A percentile compares a stretch with the other conserved stretches of the same genome.
phyloP scores from a whole-genome alignment of 2,329 filamentous ascomycete species.

The Cyclaneusma minus region DNA sequence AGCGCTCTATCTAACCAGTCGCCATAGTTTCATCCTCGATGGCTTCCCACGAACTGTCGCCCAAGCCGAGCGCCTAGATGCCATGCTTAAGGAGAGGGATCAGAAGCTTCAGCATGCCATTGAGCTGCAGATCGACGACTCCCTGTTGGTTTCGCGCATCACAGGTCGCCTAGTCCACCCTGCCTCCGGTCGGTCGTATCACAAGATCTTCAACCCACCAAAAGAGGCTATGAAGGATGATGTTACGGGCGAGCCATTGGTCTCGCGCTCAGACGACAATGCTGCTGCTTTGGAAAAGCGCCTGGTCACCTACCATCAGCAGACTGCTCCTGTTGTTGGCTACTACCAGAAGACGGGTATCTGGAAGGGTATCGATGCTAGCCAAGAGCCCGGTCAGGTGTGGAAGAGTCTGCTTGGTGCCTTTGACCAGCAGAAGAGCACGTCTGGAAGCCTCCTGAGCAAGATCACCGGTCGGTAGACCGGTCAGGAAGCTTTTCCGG shows the following conservation, averaged over 20 bases:
- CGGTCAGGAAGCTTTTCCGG: constrained; percentile 12
- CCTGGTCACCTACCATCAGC: constrained; percentile 79
- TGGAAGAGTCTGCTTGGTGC: constrained; percentile 86
- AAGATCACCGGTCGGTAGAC: constrained; percentile 13
- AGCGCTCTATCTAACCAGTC: constrained; percentile 5
- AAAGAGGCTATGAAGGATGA: constrained; percentile 92
- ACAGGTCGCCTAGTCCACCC: constrained; percentile 93
- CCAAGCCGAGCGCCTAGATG: constrained; percentile 87
- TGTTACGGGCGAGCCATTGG: constrained; percentile 86
- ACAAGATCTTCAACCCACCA: constrained; percentile 97
- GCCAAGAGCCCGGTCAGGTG: constrained; percentile 87
- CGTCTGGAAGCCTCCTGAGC: constrained; percentile 15
- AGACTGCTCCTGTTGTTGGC: constrained; percentile 80
- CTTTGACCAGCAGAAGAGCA: constrained; percentile 49
- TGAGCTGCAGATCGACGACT: constrained; percentile 93
- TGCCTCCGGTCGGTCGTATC: constrained; percentile 89
- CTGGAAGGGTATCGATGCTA: constrained; percentile 90
- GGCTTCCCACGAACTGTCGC: constrained; percentile 95
- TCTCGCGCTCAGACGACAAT: constrained; percentile 96
- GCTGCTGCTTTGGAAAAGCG: constrained; percentile 92
- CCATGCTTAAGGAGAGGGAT: constrained; percentile 66
- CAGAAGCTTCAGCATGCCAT: constrained; percentile 88
- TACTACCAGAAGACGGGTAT: constrained; percentile 98
- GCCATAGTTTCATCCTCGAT: constrained; percentile 82
- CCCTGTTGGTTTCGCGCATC: constrained; percentile 84